Evolutionary conservation across 2,329 filamentous ascomycete species (phyloP).

Genomic region (Colletotrichum endophyticum): DNA sequence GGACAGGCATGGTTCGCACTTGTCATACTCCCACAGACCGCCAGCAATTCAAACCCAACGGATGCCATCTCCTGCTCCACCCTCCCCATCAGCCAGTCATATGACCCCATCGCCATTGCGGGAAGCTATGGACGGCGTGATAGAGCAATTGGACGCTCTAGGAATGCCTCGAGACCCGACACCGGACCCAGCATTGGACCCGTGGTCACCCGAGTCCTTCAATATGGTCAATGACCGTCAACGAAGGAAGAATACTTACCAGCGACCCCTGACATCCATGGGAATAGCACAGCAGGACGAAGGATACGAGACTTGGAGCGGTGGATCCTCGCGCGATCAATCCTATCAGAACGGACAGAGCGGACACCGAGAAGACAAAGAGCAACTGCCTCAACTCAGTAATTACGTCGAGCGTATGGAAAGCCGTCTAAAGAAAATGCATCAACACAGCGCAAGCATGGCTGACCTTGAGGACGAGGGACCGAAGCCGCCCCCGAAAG

Average conservation of each 20-base stretch:
- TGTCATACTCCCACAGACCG: slow-evolving; percentile 40
- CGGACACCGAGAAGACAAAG: slow-evolving; percentile 49
- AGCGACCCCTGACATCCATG: slow-evolving; percentile 74
- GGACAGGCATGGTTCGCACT: slow-evolving; percentile 43
- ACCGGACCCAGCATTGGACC: slow-evolving; percentile 65
- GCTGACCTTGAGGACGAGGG: slow-evolving; percentile 55
- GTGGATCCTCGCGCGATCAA: slow-evolving; percentile 55
- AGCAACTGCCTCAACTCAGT: slow-evolving; percentile 73
- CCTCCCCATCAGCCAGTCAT: slow-evolving; percentile 69
- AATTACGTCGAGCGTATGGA: slow-evolving; percentile 96
- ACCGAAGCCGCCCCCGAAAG: slow-evolving; percentile 68
- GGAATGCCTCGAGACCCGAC: slow-evolving; percentile 63
- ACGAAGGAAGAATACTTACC: slow-evolving; percentile 32
- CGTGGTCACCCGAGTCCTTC: slow-evolving; percentile 93
- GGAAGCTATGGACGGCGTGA: slow-evolving; percentile 97
- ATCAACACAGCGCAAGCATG: slow-evolving; percentile 60
- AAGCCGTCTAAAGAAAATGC: slow-evolving; percentile 74
- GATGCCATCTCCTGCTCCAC: slow-evolving; percentile 67
- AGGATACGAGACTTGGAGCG: slow-evolving; percentile 64
- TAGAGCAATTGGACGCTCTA: slow-evolving; percentile 92
- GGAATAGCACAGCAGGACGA: slow-evolving; percentile 69
- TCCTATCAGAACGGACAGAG: slow-evolving; percentile 44
- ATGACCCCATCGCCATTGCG: slow-evolving; percentile 90
- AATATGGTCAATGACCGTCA: slow-evolving; percentile 56
- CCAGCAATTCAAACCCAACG: slow-evolving; percentile 57